Evolutionary conservation across 2,329 filamentous ascomycete genomes (phyloP).

Genomic region (Colletotrichum neosansevieriae): DNA sequence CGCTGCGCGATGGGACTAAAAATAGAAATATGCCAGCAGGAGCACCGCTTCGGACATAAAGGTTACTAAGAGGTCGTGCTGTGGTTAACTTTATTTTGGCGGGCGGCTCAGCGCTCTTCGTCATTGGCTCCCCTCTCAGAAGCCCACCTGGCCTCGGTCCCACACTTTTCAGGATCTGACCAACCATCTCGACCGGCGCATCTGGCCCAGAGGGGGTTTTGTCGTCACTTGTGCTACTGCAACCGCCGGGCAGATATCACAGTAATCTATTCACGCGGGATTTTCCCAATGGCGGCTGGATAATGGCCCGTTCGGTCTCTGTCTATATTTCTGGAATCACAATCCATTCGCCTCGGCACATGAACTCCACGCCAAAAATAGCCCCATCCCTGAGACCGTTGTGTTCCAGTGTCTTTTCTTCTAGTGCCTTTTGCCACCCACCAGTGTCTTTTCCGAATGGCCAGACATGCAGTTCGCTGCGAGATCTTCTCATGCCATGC

Average conservation of each 20-base stretch:
- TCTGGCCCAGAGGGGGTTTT: constrained; percentile 9
- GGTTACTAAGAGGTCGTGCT: too few species aligned
- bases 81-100: constrained; percentile 37
- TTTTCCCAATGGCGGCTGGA: neutral
- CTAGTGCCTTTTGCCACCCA: too few species aligned
- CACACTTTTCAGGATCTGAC: constrained; percentile 5
- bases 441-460: neutral
- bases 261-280: constrained; percentile 3
- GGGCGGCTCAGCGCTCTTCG: constrained; percentile 29
- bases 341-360: constrained; percentile 6
- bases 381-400: constrained; percentile 8
- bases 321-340: constrained; percentile 4
- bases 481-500: constrained; percentile 25
- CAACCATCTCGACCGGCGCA: constrained; percentile 28
- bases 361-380: constrained; percentile 15
- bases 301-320: constrained; percentile 7
- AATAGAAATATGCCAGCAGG: constrained; percentile 14
- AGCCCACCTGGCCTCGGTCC: constrained; percentile 8
- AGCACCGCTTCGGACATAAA: too few species aligned
- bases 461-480: constrained; percentile 5
- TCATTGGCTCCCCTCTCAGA: constrained; percentile 31
- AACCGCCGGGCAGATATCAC: constrained; percentile 36
- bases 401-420: neutral
- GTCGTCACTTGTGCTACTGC: constrained; percentile 38
- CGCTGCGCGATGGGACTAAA: constrained; percentile 35